These are phyloP conservation scores for Mycocentrospora acerina DNA, from an alignment of 2,329 filamentous ascomycete genomes.

Conservation along the genomic window DNA sequence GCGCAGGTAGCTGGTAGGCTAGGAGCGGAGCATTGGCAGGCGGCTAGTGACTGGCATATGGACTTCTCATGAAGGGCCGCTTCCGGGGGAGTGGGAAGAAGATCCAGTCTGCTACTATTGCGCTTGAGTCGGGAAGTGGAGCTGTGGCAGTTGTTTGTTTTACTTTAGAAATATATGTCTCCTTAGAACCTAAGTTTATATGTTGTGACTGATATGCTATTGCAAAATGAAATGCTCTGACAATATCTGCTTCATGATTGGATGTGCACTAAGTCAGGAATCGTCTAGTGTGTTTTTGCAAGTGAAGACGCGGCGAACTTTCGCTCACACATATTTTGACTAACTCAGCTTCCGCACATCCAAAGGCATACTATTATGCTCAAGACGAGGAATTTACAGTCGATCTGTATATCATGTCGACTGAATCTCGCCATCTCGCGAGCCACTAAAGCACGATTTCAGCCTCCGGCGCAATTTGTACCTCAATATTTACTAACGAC, in stretches of 20 bases:
- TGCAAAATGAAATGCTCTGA: too few species aligned
- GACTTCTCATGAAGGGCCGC: slow-evolving; percentile 24
- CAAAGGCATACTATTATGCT: slow-evolving; percentile 29
- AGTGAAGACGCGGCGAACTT: slow-evolving; percentile 30
- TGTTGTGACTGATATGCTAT: neutral
- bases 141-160: slow-evolving; percentile 12
- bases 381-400: slow-evolving; percentile 28
- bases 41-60: slow-evolving; percentile 16
- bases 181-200: slow-evolving; percentile 2
- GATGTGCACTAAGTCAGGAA: too few species aligned
- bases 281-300: too few species aligned
- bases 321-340: slow-evolving; percentile 11
- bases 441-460: slow-evolving; percentile 28
- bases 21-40: slow-evolving; percentile 18
- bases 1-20: slow-evolving; percentile 25
- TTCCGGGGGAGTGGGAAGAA: slow-evolving; percentile 28
- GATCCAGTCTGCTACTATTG: slow-evolving; percentile 30
- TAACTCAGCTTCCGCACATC: slow-evolving; percentile 7
- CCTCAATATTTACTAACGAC: slow-evolving; percentile 14
- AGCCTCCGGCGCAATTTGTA: slow-evolving; percentile 11
- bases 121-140: slow-evolving; percentile 13
- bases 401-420: slow-evolving; percentile 37
- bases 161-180: slow-evolving; percentile 10
- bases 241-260: too few species aligned
- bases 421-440: slow-evolving; percentile 28